Evolutionary conservation across 2,329 filamentous ascomycete species (phyloP), one percentile per base, ranked within the genome.

Genomic region (Alternaria atra): DNA sequence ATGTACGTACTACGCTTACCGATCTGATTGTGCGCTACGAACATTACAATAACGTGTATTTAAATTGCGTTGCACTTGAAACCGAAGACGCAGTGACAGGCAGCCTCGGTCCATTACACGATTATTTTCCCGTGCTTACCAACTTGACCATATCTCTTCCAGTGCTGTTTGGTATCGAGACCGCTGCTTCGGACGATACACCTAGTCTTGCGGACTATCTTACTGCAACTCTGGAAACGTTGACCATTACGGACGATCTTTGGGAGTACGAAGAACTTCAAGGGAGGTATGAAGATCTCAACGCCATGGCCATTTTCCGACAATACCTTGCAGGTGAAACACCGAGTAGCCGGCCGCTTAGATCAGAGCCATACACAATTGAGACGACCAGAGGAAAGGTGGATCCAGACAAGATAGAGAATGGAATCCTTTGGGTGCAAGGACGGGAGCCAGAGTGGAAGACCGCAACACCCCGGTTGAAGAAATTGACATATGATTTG

Each of bases 381-480:
- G 27, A 29, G 27, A 29, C 27, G 27, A 29, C 4, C 8, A 29
- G 27, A 8, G 27, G 27, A 29, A 29, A 29, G 27, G 27, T 29
- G 4, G 27, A 29, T 5, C 27, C 5, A 29, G 27, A 29, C 27
- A 29, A 29, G 35, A 9, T 39, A 17, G 35, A 39, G 35, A 39
- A 10, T 39, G n/a, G 10, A 25, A 15, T 37, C 37, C 20, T 35
- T 17, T 62, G 60, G 54, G 17, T 17, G 25, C 25, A 25, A 30
- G 30, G 32, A 17, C 10, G 25, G 2, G 51, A 51, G 37, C 57
- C 37, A 2, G 57, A 39, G 51, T 58, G 59, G 50, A 58, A 52
- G 35, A 32, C 29, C 12, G 59, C 59, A 9, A 61, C 59, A n/a
- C 54, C 50, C 12, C 42, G 20, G 6, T 23, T 58, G 37, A 58